Conservation (phyloP, 495 filamentous ascomycete species). For the Penicillium odoratum region DNA sequence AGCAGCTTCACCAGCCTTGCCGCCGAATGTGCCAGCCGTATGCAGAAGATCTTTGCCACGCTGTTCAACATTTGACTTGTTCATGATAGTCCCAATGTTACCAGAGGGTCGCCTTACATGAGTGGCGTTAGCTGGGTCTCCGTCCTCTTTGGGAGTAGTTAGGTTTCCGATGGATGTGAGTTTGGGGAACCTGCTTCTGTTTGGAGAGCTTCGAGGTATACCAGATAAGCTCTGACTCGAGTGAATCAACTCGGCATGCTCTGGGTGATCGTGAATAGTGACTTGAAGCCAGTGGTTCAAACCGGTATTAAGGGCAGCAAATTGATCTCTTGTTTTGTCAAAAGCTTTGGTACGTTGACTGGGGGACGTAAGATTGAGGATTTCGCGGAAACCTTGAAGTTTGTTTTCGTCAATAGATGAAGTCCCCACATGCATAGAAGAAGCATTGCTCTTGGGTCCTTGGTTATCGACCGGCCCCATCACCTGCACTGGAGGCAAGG, state of each 20-base stretch:
- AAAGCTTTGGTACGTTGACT: conserved; percentile 68
- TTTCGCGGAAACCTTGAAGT: conserved; percentile 66
- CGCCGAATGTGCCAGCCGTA: conserved; percentile 69
- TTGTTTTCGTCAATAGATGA: conserved; percentile 36
- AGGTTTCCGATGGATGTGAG: conserved; percentile 36
- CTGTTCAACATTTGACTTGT: conserved; percentile 54
- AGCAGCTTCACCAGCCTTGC: conserved; percentile 71
- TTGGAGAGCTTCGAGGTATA: conserved; percentile 33
- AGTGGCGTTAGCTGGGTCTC: conserved; percentile 33
- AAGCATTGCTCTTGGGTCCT: neutral
- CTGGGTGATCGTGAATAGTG: conserved; percentile 50
- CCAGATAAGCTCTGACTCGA: conserved; percentile 32
- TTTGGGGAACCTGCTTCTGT: conserved; percentile 51
- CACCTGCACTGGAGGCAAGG: conserved; percentile 23
- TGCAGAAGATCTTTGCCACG: conserved; percentile 86
- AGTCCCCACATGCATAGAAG: neutral
- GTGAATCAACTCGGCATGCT: conserved; percentile 48
- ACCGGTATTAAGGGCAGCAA: conserved; percentile 70
- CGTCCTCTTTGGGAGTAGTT: conserved; percentile 42
- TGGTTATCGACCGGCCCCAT: conserved; percentile 8
- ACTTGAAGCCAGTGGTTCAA: conserved; percentile 69
- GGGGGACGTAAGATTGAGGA: conserved; percentile 59
- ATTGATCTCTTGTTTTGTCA: conserved; percentile 66
- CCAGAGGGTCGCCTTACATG: conserved; percentile 38
- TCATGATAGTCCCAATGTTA: conserved; percentile 40